These are phyloP conservation scores for Breviolum minutum DNA, from an alignment of 73 alveolate genomes.

Conservation along the genomic window DNA sequence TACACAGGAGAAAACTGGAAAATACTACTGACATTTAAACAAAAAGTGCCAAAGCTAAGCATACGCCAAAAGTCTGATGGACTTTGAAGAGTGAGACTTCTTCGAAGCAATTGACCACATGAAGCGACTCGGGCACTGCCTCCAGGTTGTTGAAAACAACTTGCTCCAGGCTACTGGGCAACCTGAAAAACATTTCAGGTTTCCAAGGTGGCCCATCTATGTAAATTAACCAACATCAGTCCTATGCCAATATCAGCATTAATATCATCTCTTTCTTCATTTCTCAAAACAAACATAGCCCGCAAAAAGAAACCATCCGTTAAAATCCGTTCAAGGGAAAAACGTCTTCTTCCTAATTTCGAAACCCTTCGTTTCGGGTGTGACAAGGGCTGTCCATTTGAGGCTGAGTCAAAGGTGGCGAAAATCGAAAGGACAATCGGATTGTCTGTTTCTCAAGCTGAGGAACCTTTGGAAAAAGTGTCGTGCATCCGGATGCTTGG, in stretches of 20 bases:
- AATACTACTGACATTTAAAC: too few relatives aligned
- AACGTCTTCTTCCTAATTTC: not conserved
- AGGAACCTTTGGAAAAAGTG: conserved; percentile 47
- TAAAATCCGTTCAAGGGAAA: too few relatives aligned
- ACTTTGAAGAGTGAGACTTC: conserved; percentile 88
- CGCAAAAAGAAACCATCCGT: too few relatives aligned
- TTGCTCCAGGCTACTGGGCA: conserved; percentile 28
- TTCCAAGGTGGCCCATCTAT: too few relatives aligned
- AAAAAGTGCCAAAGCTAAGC: not conserved
- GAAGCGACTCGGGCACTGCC: conserved; percentile 81
- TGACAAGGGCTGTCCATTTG: not conserved
- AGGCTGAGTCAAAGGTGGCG: too few relatives aligned
- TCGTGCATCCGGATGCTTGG: conserved; percentile 82
- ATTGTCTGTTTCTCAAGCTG: too few relatives aligned
- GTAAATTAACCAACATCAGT: too few relatives aligned
- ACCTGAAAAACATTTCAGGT: not conserved
- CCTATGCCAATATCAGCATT: too few relatives aligned
- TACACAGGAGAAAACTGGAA: not conserved
- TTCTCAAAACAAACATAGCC: too few relatives aligned
- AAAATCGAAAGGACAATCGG: too few relatives aligned
- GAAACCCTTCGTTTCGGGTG: not conserved
- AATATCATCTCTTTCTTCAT: too few relatives aligned
- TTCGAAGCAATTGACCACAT: conserved; percentile 56
- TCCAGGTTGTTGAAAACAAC: conserved; percentile 88
- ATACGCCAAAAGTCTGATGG: not conserved